Conservation (phyloP, 257 asterid species). For the Solanum sitiens region DNA sequence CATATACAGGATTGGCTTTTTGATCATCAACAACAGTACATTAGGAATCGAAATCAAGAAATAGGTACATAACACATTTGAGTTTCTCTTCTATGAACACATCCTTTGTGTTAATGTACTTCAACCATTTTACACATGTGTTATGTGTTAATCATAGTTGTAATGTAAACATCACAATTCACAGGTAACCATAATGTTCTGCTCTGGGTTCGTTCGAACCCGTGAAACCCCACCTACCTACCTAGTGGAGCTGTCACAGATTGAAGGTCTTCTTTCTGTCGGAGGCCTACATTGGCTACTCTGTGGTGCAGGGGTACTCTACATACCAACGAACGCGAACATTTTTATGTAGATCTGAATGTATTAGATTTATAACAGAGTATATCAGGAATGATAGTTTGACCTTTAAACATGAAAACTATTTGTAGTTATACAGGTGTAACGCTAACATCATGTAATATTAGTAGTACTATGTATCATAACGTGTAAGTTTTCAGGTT, state of each 20-base stretch:
- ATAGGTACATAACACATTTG: not conserved
- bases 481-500: not conserved
- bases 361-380: no score
- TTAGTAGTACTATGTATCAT: not conserved
- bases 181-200: not conserved
- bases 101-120: not conserved
- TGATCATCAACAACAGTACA: no score
- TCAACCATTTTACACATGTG: not conserved
- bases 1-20: no score
- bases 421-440: not conserved
- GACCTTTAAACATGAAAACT: not conserved
- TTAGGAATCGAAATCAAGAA: not conserved
- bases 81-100: not conserved
- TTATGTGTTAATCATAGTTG: not conserved
- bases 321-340: no score
- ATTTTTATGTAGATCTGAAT: no score
- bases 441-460: not conserved
- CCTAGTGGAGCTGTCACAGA: slow-evolving; percentile 34
- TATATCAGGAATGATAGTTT: not conserved
- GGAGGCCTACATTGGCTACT: slow-evolving; percentile 7
- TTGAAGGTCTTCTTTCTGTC: slow-evolving; percentile 40
- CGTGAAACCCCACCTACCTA: no score
- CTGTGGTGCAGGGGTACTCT: no score
- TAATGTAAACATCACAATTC: not conserved
- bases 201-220: not conserved